These are phyloP conservation scores for Lentinula sp. DNA, from an alignment of 768 basidiomycete genomes.

Conservation along the genomic window DNA sequence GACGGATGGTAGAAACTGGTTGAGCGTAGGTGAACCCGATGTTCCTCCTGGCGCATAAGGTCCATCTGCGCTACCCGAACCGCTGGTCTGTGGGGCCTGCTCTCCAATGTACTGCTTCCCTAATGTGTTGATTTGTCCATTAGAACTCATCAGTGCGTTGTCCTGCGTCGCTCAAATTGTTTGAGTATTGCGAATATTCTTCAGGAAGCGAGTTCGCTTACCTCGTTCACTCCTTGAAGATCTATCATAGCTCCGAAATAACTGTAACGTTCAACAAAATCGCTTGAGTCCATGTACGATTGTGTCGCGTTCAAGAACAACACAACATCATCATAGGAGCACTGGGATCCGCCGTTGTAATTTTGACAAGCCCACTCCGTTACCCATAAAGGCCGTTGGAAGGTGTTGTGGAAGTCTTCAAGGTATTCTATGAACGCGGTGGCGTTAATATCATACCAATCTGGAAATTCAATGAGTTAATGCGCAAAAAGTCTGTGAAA, in stretches of 20 bases:
- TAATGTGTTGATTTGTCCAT: slow-evolving; percentile 39
- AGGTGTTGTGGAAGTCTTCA: slow-evolving; percentile 44
- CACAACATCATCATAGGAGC: slow-evolving; percentile 36
- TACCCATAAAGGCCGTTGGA: slow-evolving; percentile 50
- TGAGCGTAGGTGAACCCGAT: not conserved
- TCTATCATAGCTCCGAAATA: slow-evolving; percentile 57
- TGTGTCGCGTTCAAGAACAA: slow-evolving; percentile 47
- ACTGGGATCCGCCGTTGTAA: slow-evolving; percentile 34
- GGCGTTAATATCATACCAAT: slow-evolving; percentile 50
- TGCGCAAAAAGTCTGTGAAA: not conserved
- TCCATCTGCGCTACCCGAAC: slow-evolving; percentile 6
- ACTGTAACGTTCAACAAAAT: slow-evolving; percentile 52
- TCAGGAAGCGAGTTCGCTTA: slow-evolving; percentile 12
- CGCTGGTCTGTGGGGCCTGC: slow-evolving; percentile 1
- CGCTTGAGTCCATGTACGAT: slow-evolving; percentile 43
- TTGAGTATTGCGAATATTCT: not conserved
- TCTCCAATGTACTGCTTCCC: slow-evolving; percentile 42
- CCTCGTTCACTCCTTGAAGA: slow-evolving; percentile 41
- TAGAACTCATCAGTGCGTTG: slow-evolving; percentile 35
- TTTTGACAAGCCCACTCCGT: slow-evolving; percentile 60
- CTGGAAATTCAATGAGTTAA: slow-evolving; percentile 13
- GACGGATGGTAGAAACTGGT: not conserved
- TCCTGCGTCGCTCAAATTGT: slow-evolving; percentile 18
- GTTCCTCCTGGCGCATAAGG: slow-evolving; percentile 6
- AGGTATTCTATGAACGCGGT: slow-evolving; percentile 41